Percentiles rank a stretch among this genome's conserved stretches.
phyloP scores from a whole-genome alignment of 768 basidiomycete genomes.

The Tricholoma furcatifolium region DNA sequence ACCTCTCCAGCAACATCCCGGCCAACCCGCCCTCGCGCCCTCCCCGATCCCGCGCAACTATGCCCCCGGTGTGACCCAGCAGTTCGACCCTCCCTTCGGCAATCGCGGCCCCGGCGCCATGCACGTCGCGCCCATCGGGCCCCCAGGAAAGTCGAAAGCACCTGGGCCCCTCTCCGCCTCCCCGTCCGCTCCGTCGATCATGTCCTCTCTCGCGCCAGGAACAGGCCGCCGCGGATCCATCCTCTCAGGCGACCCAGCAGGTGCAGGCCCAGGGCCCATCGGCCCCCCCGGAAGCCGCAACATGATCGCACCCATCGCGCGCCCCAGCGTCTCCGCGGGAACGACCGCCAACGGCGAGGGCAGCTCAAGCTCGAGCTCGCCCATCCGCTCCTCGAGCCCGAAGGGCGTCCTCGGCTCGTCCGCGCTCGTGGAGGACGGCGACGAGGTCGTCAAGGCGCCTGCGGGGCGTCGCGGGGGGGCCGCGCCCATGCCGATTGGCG shows the following conservation, averaged over 20 bases:
- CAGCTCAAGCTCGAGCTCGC: constrained; percentile 64
- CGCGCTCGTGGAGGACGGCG: constrained; percentile 75
- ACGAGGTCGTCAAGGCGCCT: constrained; percentile 62
- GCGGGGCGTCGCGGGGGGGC: constrained; percentile 43
- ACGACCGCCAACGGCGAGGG: constrained; percentile 42
- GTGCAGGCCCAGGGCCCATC: constrained; percentile 46
- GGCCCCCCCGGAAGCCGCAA: constrained; percentile 43
- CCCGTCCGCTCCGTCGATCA: constrained; percentile 34
- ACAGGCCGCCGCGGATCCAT: constrained; percentile 45
- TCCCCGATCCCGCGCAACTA: constrained; percentile 56
- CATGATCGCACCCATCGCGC: constrained; percentile 61
- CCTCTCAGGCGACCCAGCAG: constrained; percentile 34
- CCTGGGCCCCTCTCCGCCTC: constrained; percentile 25
- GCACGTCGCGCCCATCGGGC: constrained; percentile 51
- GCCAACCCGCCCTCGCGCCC: constrained; percentile 42
- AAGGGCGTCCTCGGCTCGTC: constrained; percentile 77
- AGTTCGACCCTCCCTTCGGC: constrained; percentile 53
- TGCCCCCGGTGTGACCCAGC: constrained; percentile 40
- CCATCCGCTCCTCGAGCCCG: constrained; percentile 47
- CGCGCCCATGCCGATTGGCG: constrained; percentile 24
- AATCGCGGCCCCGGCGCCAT: constrained; percentile 28
- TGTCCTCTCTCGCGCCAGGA: constrained; percentile 46
- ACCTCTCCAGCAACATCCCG: constrained; percentile 36
- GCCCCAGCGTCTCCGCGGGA: constrained; percentile 42
- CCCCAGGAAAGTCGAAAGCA: constrained; percentile 48